phyloP scores from a whole-genome alignment of 495 filamentous ascomycete genomes.

The Penicillium paxilli region DNA sequence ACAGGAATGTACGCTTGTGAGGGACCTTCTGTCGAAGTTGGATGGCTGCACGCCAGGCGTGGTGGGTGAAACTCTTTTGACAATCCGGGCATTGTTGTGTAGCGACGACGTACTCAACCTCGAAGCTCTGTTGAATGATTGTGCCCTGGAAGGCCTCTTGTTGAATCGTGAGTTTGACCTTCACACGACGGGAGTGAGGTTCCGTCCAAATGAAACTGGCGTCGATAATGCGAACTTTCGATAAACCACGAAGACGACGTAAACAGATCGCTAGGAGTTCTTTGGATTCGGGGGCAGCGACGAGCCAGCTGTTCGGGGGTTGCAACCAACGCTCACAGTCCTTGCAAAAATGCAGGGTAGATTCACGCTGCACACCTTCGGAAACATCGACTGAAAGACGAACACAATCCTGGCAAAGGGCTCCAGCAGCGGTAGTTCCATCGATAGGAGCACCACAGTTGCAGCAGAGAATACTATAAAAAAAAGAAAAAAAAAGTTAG shows the following conservation, averaged over 20 bases:
- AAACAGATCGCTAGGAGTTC: slow-evolving; percentile 90
- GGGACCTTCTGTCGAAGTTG: slow-evolving; percentile 96
- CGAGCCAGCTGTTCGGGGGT: slow-evolving; percentile 82
- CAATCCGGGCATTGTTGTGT: slow-evolving; percentile 91
- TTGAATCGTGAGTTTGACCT: slow-evolving; percentile 92
- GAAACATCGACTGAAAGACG: slow-evolving; percentile 92
- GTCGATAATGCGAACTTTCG: slow-evolving; percentile 88
- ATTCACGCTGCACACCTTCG: slow-evolving; percentile 88
- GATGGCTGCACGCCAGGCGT: slow-evolving; percentile 83
- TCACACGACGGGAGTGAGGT: slow-evolving; percentile 86
- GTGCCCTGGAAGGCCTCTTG: slow-evolving; percentile 69
- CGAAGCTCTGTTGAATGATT: slow-evolving; percentile 90
- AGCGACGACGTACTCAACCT: slow-evolving; percentile 87
- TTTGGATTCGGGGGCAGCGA: slow-evolving; percentile 77
- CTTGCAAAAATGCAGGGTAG: slow-evolving; percentile 76
- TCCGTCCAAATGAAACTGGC: slow-evolving; percentile 98
- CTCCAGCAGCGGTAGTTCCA: slow-evolving; percentile 81
- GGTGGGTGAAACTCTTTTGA: slow-evolving; percentile 89
- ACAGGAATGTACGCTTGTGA: slow-evolving; percentile 96
- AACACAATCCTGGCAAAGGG: slow-evolving; percentile 91
- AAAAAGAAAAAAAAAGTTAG: slow-evolving; percentile 20
- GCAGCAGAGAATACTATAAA: slow-evolving; percentile 90
- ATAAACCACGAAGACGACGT: slow-evolving; percentile 74
- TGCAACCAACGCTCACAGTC: slow-evolving; percentile 95
- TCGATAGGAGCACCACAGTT: slow-evolving; percentile 94